Percentiles rank a stretch among this genome's conserved stretches.
These are phyloP conservation scores for Beta vulgaris DNA, from an alignment of 148 eudicot genomes.

Conservation along the genomic window DNA sequence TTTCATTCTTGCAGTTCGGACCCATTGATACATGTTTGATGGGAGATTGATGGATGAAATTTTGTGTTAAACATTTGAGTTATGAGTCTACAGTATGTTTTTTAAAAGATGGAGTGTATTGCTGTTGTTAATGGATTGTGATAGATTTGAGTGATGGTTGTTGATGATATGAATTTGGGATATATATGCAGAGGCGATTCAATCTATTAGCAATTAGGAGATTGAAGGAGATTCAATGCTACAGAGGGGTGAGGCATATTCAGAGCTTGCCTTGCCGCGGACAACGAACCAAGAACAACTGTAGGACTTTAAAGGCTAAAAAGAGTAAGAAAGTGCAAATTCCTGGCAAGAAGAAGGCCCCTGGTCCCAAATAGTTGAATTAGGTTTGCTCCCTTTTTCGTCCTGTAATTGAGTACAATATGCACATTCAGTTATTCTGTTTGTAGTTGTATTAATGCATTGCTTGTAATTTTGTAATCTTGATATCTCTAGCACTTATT, in stretches of 20 bases:
- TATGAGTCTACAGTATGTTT: too few relatives aligned
- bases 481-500: neutral
- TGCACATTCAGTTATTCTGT: neutral
- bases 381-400: neutral
- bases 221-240: slow-evolving; percentile 63
- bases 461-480: slow-evolving; percentile 11
- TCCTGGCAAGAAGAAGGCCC: slow-evolving; percentile 70
- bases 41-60: neutral
- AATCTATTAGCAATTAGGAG: slow-evolving; percentile 47
- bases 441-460: neutral
- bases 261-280: slow-evolving; percentile 61
- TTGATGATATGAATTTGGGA: neutral
- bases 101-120: too few relatives aligned
- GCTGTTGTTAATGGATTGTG: too few relatives aligned
- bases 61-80: too few relatives aligned
- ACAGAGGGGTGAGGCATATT: slow-evolving; percentile 63
- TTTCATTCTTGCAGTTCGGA: neutral
- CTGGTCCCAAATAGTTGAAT: slow-evolving; percentile 32
- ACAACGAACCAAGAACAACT: slow-evolving; percentile 60
- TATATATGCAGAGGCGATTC: slow-evolving; percentile 49
- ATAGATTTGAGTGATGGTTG: neutral
- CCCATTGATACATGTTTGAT: neutral
- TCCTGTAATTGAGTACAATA: neutral
- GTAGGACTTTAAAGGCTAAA: slow-evolving; percentile 61
- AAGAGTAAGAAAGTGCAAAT: slow-evolving; percentile 41